Evolutionary conservation across 2,329 filamentous ascomycete species (phyloP).

Genomic region (Lasiodiplodia gonubiensis): DNA sequence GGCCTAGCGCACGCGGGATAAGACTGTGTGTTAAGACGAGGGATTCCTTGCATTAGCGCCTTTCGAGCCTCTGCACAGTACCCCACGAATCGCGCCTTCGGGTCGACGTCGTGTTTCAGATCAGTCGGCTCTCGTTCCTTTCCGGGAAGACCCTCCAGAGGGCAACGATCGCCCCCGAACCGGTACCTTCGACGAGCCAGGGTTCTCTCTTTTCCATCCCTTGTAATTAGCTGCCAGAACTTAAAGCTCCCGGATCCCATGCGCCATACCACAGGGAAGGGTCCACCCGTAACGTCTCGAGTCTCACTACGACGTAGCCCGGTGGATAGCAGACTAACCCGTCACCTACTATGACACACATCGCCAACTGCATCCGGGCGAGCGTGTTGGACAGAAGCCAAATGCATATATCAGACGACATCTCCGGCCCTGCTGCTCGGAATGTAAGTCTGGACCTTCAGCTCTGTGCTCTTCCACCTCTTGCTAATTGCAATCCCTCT

Average conservation of each 20-base stretch:
- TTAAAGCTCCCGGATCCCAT: constrained; percentile 27
- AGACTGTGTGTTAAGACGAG: constrained; percentile 22
- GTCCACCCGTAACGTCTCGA: constrained; percentile 27
- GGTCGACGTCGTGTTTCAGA: constrained; percentile 29
- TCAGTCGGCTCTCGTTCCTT: constrained; percentile 23
- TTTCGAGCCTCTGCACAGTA: constrained; percentile 11
- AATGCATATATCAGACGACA: constrained; percentile 42
- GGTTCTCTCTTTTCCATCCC: constrained; percentile 25
- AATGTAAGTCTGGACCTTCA: constrained; percentile 19
- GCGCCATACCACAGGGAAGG: constrained; percentile 24
- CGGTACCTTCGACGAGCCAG: constrained; percentile 26
- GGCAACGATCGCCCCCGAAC: constrained; percentile 24
- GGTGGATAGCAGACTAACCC: constrained; percentile 12
- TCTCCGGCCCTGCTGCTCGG: background rate
- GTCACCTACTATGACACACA: constrained; percentile 49
- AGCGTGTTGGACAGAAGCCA: constrained; percentile 38
- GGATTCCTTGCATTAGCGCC: constrained; percentile 27
- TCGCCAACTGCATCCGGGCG: constrained; percentile 50
- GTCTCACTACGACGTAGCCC: constrained; percentile 27
- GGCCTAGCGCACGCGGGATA: constrained; percentile 18
- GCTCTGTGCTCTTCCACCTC: constrained; percentile 14
- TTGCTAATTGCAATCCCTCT: constrained; percentile 29
- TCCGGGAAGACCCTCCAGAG: constrained; percentile 23
- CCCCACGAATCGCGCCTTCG: constrained; percentile 30
- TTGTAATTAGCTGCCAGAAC: constrained; percentile 27